Evolutionary conservation across 805 yeast genomes (phyloP).

Genomic region (Saccharomycopsis sp.): DNA sequence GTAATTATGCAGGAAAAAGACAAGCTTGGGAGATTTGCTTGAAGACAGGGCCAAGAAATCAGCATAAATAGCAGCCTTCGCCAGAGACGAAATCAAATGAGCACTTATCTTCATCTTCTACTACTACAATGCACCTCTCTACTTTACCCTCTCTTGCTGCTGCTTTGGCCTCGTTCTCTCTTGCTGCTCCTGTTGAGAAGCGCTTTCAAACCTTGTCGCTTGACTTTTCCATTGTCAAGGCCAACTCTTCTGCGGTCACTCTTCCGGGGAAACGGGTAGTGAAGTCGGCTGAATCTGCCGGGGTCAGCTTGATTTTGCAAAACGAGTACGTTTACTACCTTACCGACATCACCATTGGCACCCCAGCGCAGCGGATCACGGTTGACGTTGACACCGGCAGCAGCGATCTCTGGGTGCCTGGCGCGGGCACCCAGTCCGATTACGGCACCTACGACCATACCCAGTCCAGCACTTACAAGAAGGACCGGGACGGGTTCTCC

Average conservation of each 20-base stretch:
- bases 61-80: too few relatives aligned
- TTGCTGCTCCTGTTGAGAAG: conserved; percentile 1
- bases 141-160: too few relatives aligned
- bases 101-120: too few relatives aligned
- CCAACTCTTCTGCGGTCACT: too few relatives aligned
- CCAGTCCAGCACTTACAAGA: conserved; percentile 21
- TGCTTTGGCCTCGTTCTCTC: conserved; percentile 1
- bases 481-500: conserved; percentile 27
- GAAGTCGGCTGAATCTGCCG: conserved; percentile 4
- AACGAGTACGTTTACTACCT: conserved; percentile 38
- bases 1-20: too few relatives aligned
- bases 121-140: too few relatives aligned
- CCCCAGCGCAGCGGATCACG: conserved; percentile 34
- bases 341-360: conserved; percentile 35
- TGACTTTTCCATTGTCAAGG: neutral
- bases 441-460: conserved; percentile 22
- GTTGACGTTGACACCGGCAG: conserved; percentile 42
- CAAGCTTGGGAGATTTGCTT: too few relatives aligned
- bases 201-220: neutral
- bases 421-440: conserved; percentile 17
- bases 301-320: too few relatives aligned
- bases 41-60: too few relatives aligned
- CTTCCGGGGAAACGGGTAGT: neutral
- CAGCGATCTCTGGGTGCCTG: conserved; percentile 40
- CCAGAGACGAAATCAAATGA: too few relatives aligned